Conservation (phyloP, 1,284 basidiomycete species). For the Cutaneotrichosporon cutaneum region DNA sequence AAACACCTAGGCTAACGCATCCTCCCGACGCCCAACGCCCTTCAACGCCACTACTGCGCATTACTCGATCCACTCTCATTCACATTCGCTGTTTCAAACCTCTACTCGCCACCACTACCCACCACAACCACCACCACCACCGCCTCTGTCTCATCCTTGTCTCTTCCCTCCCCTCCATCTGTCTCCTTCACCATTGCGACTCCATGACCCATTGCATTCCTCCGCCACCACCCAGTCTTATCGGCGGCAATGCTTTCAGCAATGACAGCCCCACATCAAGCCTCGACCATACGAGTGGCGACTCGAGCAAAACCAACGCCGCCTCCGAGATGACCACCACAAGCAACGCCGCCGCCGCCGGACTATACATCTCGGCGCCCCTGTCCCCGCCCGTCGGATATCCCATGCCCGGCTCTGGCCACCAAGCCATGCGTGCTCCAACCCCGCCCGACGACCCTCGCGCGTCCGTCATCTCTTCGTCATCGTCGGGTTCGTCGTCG, state of each 20-base stretch:
- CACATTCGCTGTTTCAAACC: neutral
- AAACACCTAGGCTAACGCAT: slow-evolving; percentile 8
- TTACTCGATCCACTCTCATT: neutral
- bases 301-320: slow-evolving; percentile 1
- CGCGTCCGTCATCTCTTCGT: slow-evolving; percentile 22
- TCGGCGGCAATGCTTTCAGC: neutral
- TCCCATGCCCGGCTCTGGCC: slow-evolving; percentile 14
- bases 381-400: slow-evolving; percentile 26
- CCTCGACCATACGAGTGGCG: slow-evolving; percentile 15
- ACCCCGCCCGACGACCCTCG: slow-evolving; percentile 3
- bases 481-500: slow-evolving; percentile 21
- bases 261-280: slow-evolving; percentile 12
- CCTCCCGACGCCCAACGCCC: neutral
- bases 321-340: neutral
- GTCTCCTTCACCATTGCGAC: neutral
- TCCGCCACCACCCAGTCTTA: neutral
- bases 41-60: neutral
- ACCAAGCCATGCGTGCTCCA: neutral
- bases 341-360: slow-evolving; percentile 26
- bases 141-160: too few species aligned
- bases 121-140: too few species aligned
- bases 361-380: slow-evolving; percentile 45
- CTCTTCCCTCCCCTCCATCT: too few species aligned
- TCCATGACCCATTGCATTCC: neutral
- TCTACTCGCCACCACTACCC: neutral